phyloP scores from a whole-genome alignment of 2,329 filamentous ascomycete species.

The Fusarium drepaniforme region DNA sequence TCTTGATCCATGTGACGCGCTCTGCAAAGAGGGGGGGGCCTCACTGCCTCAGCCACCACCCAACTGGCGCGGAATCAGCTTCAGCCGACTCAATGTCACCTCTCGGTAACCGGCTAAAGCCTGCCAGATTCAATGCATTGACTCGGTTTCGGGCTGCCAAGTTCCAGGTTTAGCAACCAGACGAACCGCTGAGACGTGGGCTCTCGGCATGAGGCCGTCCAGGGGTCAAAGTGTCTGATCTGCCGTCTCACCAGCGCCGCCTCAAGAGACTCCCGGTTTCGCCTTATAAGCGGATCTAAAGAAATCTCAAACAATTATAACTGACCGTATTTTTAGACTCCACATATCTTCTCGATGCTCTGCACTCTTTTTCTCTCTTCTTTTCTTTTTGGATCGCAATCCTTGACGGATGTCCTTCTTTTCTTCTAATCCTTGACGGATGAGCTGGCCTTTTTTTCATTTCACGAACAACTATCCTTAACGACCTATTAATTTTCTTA shows the following conservation, averaged over 20 bases:
- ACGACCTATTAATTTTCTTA: neutral
- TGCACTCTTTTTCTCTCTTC: neutral
- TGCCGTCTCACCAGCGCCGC: slow-evolving; percentile 40
- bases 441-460: neutral
- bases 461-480: neutral
- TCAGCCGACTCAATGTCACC: slow-evolving; percentile 26
- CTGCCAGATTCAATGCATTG: slow-evolving; percentile 10
- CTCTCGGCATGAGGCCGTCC: neutral
- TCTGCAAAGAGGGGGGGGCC: neutral
- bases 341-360: slow-evolving; percentile 20
- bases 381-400: neutral
- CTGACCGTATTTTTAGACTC: neutral
- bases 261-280: slow-evolving; percentile 41
- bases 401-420: neutral
- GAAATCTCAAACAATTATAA: neutral
- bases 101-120: neutral
- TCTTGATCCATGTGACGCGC: neutral
- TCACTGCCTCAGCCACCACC: neutral
- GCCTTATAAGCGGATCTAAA: slow-evolving; percentile 7
- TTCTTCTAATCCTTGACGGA: neutral
- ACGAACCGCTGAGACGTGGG: neutral
- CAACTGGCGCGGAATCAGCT: slow-evolving; percentile 12
- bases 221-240: slow-evolving; percentile 31
- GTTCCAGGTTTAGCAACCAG: neutral
- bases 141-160: neutral